A percentile compares a stretch with the other conserved stretches of the same genome.
These are phyloP conservation scores for Phyllosticta ampelicida DNA, from an alignment of 2,329 filamentous ascomycete species.

Conservation along the genomic window DNA sequence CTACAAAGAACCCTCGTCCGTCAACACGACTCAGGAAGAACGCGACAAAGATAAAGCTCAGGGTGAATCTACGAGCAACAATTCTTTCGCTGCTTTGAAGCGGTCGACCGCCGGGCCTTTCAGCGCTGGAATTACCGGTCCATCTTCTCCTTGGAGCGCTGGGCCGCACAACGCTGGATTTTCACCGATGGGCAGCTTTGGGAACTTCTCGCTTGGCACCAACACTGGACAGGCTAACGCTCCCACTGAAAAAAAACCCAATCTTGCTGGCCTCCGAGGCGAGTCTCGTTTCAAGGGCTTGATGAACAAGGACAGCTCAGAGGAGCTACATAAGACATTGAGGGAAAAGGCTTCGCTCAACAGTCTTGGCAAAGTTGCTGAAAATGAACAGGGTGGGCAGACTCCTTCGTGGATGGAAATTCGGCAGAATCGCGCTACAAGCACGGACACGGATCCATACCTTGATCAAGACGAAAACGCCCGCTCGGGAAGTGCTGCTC, in stretches of 20 bases:
- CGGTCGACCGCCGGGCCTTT: constrained; percentile 46
- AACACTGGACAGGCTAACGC: constrained; percentile 43
- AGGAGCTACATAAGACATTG: constrained; percentile 43
- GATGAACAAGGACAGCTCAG: constrained; percentile 65
- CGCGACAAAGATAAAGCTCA: constrained; percentile 37
- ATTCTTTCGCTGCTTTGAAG: constrained; percentile 36
- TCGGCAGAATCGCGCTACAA: constrained; percentile 36
- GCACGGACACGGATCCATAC: constrained; percentile 64
- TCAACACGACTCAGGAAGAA: constrained; percentile 35
- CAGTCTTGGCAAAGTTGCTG: constrained; percentile 43
- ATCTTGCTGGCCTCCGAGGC: constrained; percentile 55
- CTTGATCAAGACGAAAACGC: constrained; percentile 48
- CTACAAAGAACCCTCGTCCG: constrained; percentile 40
- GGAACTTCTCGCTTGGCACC: constrained; percentile 64
- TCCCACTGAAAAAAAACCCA: constrained; percentile 58
- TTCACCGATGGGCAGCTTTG: constrained; percentile 74
- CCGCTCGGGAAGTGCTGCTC: constrained; percentile 57
- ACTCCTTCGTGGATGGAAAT: constrained; percentile 43
- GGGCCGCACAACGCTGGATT: constrained; percentile 52
- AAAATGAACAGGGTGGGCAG: constrained; percentile 37
- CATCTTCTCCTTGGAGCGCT: constrained; percentile 48
- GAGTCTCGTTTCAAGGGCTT: constrained; percentile 81
- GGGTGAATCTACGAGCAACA: constrained; percentile 14
- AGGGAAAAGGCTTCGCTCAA: constrained; percentile 47
- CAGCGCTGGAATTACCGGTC: constrained; percentile 36